Conservation (phyloP, 108 stramenopile species). For the Fistulifera solaris region DNA sequence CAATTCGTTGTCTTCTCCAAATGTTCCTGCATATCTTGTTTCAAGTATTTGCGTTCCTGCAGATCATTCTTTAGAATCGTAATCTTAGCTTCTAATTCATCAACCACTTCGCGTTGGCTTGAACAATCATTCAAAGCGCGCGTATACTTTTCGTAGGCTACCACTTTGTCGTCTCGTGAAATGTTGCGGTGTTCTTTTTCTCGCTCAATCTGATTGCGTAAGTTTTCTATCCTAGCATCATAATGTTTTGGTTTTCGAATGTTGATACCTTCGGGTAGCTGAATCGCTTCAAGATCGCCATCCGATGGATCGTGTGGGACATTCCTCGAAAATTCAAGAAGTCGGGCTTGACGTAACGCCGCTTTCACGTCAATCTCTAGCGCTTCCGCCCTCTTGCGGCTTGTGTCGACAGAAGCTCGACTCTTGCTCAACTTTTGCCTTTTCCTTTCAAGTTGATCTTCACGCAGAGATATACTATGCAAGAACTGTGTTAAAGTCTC, state of each 20-base stretch:
- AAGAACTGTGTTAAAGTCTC: constrained; percentile 39
- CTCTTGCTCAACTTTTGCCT: constrained; percentile 48
- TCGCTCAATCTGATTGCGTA: constrained; percentile 39
- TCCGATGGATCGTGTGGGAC: constrained; percentile 36
- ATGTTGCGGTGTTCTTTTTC: constrained; percentile 51
- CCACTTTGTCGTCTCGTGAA: constrained; percentile 39
- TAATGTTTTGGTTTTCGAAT: constrained; percentile 39
- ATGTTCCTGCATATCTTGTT: constrained; percentile 49
- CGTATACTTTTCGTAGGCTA: constrained; percentile 54
- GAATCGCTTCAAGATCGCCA: constrained; percentile 62
- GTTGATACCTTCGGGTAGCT: constrained; percentile 11
- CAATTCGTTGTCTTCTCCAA: constrained; percentile 45
- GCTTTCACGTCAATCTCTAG: constrained; percentile 14
- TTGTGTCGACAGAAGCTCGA: constrained; percentile 21
- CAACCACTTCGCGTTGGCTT: constrained; percentile 41
- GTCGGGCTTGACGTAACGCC: constrained; percentile 4
- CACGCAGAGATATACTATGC: constrained; percentile 26
- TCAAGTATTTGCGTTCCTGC: constrained; percentile 35
- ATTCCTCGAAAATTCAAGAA: constrained; percentile 8
- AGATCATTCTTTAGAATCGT: constrained; percentile 36
- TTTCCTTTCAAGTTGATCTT: constrained; percentile 37
- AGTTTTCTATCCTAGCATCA: constrained; percentile 28
- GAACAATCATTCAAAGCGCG: constrained; percentile 51
- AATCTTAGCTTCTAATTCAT: constrained; percentile 28
- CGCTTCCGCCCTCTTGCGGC: constrained; percentile 10